Conservation (phyloP, 257 asterid genomes). For the Ligustrum vulgare region DNA sequence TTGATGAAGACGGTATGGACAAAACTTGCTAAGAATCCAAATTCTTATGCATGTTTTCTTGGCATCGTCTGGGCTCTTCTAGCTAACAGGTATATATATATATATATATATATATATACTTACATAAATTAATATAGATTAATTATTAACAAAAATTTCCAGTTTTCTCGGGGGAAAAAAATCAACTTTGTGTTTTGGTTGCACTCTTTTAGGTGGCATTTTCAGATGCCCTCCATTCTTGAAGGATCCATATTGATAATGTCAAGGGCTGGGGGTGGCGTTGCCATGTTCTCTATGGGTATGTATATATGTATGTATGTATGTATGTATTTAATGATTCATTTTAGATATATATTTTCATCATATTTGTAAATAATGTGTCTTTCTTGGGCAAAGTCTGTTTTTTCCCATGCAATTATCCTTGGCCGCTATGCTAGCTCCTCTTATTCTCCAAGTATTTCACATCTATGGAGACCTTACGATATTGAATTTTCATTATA, state of each 20-base stretch:
- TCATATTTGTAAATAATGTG: too few relatives aligned
- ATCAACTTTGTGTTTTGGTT: not conserved
- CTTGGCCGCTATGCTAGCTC: too few relatives aligned
- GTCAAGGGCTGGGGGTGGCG: conserved; percentile 79
- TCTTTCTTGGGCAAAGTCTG: too few relatives aligned
- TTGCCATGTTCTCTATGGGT: conserved; percentile 85
- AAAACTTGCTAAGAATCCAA: conserved; percentile 61
- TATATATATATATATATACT: too few relatives aligned
- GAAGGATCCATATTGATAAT: conserved; percentile 67
- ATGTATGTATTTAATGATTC: not conserved
- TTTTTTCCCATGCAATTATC: too few relatives aligned
- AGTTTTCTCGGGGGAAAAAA: not conserved
- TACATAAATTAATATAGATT: not conserved
- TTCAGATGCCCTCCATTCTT: conserved; percentile 59
- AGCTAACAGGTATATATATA: conserved; percentile 41
- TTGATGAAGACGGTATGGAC: conserved; percentile 44
- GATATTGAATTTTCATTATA: too few relatives aligned
- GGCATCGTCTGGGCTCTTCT: conserved; percentile 70
- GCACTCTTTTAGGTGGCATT: conserved; percentile 53
- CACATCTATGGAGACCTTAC: too few relatives aligned
- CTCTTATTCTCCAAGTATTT: too few relatives aligned
- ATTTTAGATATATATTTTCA: too few relatives aligned
- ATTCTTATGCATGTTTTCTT: conserved; percentile 61
- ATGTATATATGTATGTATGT: conserved; percentile 28
- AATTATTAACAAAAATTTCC: not conserved